phyloP scores from a whole-genome alignment of 768 basidiomycete genomes.

The Rubroboletus pulcherrimus region DNA sequence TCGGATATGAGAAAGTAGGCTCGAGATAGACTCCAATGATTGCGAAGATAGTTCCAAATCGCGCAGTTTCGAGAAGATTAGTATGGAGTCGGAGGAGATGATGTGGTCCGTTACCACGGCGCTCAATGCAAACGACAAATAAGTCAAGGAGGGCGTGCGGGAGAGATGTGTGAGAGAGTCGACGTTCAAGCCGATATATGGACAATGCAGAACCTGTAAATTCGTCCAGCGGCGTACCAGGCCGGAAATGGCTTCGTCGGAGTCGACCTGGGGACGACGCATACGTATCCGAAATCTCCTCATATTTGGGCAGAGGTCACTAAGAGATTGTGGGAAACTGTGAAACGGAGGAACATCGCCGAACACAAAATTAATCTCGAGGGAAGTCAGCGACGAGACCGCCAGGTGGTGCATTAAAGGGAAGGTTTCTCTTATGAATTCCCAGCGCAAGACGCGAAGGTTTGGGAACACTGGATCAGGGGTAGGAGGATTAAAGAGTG shows the following conservation, averaged over 20 bases:
- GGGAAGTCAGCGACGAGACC: slow-evolving; percentile 12
- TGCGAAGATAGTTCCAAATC: slow-evolving; percentile 11
- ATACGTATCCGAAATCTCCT: slow-evolving; percentile 10
- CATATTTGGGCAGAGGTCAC: slow-evolving; percentile 16
- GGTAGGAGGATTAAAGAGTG: slow-evolving; percentile 13
- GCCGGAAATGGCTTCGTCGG: slow-evolving; percentile 9
- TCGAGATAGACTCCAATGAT: slow-evolving; percentile 1
- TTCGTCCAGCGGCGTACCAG: slow-evolving; percentile 16
- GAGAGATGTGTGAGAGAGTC: slow-evolving; percentile 16
- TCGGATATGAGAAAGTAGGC: not conserved
- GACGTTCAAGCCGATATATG: slow-evolving; percentile 8
- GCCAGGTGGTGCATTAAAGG: slow-evolving; percentile 15
- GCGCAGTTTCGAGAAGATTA: slow-evolving; percentile 10
- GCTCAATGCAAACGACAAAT: slow-evolving; percentile 10
- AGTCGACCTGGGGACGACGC: slow-evolving; percentile 12
- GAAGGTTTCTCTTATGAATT: slow-evolving; percentile 15
- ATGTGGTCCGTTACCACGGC: not conserved
- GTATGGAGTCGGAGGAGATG: not conserved
- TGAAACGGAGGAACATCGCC: slow-evolving; percentile 17
- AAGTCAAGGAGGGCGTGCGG: slow-evolving; percentile 9
- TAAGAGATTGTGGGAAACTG: slow-evolving; percentile 16
- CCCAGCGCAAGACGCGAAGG: slow-evolving; percentile 20
- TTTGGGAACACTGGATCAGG: slow-evolving; percentile 18
- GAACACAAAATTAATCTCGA: slow-evolving; percentile 20
- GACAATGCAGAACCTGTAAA: slow-evolving; percentile 15